phyloP scores from a whole-genome alignment of 495 filamentous ascomycete genomes.

The Diplogelasinospora grovesii region DNA sequence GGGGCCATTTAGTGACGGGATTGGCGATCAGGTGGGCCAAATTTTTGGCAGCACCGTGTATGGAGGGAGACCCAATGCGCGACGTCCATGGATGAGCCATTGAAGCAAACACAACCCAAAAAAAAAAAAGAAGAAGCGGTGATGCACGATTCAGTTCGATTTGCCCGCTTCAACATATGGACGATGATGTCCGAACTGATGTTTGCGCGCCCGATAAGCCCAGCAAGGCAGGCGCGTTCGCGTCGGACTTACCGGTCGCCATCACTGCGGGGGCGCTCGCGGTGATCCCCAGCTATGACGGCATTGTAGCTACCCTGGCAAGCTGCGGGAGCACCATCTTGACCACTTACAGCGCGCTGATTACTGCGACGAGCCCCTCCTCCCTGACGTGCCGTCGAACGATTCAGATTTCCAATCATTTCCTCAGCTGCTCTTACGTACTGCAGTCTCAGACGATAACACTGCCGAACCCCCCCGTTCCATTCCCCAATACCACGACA shows the following conservation, averaged over 20 bases:
- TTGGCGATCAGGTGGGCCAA: too few relatives aligned
- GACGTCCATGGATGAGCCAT: neutral
- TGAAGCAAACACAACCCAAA: too few relatives aligned
- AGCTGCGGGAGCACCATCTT: neutral
- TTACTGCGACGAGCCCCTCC: too few relatives aligned
- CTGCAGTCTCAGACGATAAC: neutral
- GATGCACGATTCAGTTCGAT: neutral
- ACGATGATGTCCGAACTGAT: neutral
- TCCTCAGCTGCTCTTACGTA: neutral
- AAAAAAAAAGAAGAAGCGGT: too few relatives aligned
- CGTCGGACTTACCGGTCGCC: too few relatives aligned
- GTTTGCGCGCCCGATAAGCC: neutral
- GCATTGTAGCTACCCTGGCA: slow-evolving; percentile 1
- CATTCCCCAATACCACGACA: neutral
- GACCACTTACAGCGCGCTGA: slow-evolving; percentile 9
- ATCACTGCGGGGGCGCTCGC: neutral
- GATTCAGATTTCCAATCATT: neutral
- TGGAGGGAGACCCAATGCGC: too few relatives aligned
- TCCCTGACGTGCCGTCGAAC: slow-evolving; percentile 2
- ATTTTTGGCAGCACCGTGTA: too few relatives aligned
- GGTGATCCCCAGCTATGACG: slow-evolving; percentile 6
- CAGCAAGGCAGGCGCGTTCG: neutral
- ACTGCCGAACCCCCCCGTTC: neutral
- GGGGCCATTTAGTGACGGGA: too few relatives aligned
- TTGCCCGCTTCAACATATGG: neutral